Evolutionary conservation across 139 green algal genomes (phyloP).

Genomic region (Tetradesmus obliquus): DNA sequence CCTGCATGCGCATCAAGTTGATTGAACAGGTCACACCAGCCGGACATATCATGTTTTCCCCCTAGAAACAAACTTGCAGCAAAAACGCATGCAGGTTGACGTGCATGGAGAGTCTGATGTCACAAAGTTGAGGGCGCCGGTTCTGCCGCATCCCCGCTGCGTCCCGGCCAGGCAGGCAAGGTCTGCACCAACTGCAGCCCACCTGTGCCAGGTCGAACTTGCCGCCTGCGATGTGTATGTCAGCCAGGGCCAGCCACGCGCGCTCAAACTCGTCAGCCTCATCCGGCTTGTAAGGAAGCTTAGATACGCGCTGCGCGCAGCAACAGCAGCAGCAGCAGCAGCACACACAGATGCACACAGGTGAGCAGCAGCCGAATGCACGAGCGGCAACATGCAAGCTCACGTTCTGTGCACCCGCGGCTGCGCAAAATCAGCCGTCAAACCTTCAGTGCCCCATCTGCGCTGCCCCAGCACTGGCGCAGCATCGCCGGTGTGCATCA

Average conservation of each 20-base stretch:
- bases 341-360: neutral
- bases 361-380: neutral
- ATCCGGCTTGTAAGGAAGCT: slow-evolving; percentile 81
- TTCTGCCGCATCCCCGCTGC: no score
- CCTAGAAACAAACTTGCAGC: no score
- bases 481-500: neutral
- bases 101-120: no score
- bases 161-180: neutral
- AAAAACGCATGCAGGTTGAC: no score
- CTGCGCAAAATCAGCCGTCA: neutral
- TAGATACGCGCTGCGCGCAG: slow-evolving; percentile 73
- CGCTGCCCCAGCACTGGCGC: no score
- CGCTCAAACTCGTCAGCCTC: slow-evolving; percentile 84
- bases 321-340: neutral
- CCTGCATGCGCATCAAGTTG: slow-evolving; percentile 48
- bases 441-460: neutral
- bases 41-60: no score
- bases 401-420: neutral
- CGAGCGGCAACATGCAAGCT: neutral
- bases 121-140: no score
- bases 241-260: slow-evolving; percentile 83
- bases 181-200: neutral
- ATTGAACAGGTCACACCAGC: neutral
- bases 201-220: slow-evolving; percentile 73
- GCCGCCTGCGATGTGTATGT: slow-evolving; percentile 82